These are phyloP conservation scores for Suhomyces bokatorum DNA, from an alignment of 1,139 yeast species.

Conservation along the genomic window DNA sequence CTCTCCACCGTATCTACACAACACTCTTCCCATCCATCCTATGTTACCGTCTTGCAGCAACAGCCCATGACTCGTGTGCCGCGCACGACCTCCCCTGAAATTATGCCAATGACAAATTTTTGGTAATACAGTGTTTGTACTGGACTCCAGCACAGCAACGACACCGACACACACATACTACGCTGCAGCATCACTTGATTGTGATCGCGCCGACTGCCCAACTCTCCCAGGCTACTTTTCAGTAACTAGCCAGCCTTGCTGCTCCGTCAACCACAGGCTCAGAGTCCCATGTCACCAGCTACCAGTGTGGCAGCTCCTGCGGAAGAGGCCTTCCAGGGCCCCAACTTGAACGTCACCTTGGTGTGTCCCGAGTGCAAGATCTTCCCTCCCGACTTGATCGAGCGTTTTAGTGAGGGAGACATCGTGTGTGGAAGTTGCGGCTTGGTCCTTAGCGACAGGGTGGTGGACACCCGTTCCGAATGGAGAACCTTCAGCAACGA, in stretches of 20 bases:
- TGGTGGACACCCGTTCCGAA: slow-evolving; percentile 94
- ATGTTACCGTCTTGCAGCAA: background rate
- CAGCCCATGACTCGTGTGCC: background rate
- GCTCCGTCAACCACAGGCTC: background rate
- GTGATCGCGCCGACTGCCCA: slow-evolving; percentile 1
- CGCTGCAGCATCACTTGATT: slow-evolving; percentile 4
- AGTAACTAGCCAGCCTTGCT: background rate
- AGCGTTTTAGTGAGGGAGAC: slow-evolving; percentile 95
- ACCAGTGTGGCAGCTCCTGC: slow-evolving; percentile 5
- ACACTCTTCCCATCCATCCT: no score
- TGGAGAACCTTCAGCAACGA: slow-evolving; percentile 98
- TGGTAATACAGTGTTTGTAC: background rate
- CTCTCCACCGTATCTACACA: no score
- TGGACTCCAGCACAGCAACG: slow-evolving; percentile 1
- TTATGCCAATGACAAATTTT: background rate
- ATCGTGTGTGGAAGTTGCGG: slow-evolving; percentile 98
- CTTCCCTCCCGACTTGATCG: slow-evolving; percentile 93
- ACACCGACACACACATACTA: slow-evolving; percentile 1
- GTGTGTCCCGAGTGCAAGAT: slow-evolving; percentile 96
- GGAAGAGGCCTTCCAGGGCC: slow-evolving; percentile 46
- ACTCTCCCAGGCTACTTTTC: background rate
- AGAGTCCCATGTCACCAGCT: slow-evolving; percentile 6
- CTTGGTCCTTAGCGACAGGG: slow-evolving; percentile 84
- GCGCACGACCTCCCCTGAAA: slow-evolving; percentile 1
- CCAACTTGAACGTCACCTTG: slow-evolving; percentile 82